A percentile compares a stretch with the other conserved stretches of the same genome.
These are phyloP conservation scores for Fusarium sp. DNA, from an alignment of 2,329 filamentous ascomycete species.

Conservation along the genomic window DNA sequence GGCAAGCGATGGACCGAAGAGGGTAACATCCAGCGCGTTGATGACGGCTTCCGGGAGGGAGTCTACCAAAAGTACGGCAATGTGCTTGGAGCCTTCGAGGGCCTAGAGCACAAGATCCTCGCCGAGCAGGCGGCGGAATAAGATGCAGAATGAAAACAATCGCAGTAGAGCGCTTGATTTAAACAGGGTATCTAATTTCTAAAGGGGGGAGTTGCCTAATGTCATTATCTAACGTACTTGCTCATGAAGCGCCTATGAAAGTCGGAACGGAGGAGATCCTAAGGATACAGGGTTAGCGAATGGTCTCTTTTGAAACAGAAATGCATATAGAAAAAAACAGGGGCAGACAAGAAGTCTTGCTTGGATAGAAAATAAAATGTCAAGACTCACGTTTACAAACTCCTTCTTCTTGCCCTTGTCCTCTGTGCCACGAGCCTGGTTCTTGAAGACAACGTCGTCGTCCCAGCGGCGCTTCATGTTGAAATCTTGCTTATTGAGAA, in stretches of 20 bases:
- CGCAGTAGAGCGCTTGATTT: conserved; percentile 29
- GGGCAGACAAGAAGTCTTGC: conserved; percentile 1
- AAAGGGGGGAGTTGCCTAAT: conserved; percentile 29
- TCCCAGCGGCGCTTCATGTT: conserved; percentile 95
- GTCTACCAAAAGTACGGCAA: conserved; percentile 82
- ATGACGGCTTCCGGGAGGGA: conserved; percentile 79
- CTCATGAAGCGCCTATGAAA: conserved; percentile 98
- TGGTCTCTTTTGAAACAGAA: neutral
- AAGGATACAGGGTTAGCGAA: conserved; percentile 37
- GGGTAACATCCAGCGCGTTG: conserved; percentile 83
- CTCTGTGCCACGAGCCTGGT: conserved; percentile 94
- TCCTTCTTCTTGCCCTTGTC: conserved; percentile 89
- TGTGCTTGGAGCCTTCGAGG: conserved; percentile 79
- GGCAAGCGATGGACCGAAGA: conserved; percentile 86
- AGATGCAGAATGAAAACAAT: conserved; percentile 7
- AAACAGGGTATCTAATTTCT: conserved; percentile 46
- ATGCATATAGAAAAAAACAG: conserved; percentile 6
- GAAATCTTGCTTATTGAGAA: conserved; percentile 90
- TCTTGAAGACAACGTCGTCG: conserved; percentile 99
- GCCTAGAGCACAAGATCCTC: conserved; percentile 77
- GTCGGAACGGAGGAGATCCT: conserved; percentile 91
- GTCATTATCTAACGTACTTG: conserved; percentile 67
- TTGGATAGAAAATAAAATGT: conserved; percentile 5
- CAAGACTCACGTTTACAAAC: conserved; percentile 85
- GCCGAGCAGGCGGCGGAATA: conserved; percentile 45